Percentiles rank a stretch among this genome's conserved stretches.
phyloP scores from a whole-genome alignment of 2,329 filamentous ascomycete species.

The Rhinocladiella similis region DNA sequence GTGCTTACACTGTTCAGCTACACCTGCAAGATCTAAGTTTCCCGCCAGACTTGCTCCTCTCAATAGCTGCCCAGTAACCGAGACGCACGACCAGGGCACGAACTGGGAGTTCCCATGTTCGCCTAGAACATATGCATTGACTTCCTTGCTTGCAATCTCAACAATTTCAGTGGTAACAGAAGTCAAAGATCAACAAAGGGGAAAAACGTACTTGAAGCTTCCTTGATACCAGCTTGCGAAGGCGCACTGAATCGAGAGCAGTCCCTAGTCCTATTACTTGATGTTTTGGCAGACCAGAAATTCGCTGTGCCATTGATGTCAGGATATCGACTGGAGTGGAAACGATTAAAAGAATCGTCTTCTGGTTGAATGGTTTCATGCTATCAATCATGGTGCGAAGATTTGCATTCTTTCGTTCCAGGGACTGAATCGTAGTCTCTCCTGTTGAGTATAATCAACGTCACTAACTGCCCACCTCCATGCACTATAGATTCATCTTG shows the following conservation, averaged over 20 bases:
- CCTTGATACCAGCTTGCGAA: conserved; percentile 29
- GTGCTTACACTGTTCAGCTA: conserved; percentile 47
- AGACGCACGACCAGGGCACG: conserved; percentile 46
- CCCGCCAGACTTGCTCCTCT: conserved; percentile 19
- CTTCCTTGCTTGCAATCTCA: conserved; percentile 33
- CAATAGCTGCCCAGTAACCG: conserved; percentile 43
- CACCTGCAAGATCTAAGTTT: conserved; percentile 31
- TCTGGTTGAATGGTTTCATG: conserved; percentile 48
- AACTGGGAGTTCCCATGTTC: conserved; percentile 51
- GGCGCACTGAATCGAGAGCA: conserved; percentile 52
- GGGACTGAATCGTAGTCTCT: conserved; percentile 46
- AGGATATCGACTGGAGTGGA: conserved; percentile 59
- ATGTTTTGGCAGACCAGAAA: conserved; percentile 48
- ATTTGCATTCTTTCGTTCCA: conserved; percentile 50
- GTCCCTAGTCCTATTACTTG: conserved; percentile 57
- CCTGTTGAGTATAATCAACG: conserved; percentile 30
- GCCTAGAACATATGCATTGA: conserved; percentile 48
- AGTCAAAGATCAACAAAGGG: background rate
- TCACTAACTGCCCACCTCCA: too few species aligned
- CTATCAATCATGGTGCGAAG: conserved; percentile 46
- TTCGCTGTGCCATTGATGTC: conserved; percentile 49
- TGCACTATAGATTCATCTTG: background rate
- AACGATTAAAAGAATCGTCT: conserved; percentile 48
- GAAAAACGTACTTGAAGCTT: background rate
- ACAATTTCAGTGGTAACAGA: background rate